These are phyloP conservation scores for Solanum pinnatisectum DNA, from an alignment of 257 asterid genomes.

Conservation along the genomic window DNA sequence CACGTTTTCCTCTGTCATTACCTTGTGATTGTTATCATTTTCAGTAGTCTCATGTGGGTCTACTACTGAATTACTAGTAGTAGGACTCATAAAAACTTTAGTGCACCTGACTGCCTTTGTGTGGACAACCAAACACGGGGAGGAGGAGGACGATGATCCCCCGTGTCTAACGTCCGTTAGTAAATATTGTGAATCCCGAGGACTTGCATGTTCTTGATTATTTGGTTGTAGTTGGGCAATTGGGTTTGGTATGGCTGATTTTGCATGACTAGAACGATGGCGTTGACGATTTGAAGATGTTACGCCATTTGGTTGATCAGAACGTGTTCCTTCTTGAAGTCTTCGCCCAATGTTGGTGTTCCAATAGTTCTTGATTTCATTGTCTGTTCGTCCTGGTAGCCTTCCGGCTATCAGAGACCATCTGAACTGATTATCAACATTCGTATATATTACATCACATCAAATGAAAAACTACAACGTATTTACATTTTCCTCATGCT, in stretches of 20 bases:
- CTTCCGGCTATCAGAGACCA: constrained; percentile 31
- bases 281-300: not conserved
- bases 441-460: not conserved
- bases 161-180: not conserved
- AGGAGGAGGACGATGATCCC: not conserved
- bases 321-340: not conserved
- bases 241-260: not conserved
- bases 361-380: constrained; percentile 32
- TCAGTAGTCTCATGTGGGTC: not conserved
- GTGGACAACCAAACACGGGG: not conserved
- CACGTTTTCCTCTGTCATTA: not conserved
- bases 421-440: not conserved
- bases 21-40: not conserved
- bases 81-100: not conserved
- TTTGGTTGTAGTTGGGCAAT: not conserved
- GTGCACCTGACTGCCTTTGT: not conserved
- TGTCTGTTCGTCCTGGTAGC: constrained; percentile 24
- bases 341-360: constrained; percentile 21
- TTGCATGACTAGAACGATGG: not conserved
- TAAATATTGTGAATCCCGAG: not conserved
- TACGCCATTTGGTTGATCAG: not conserved
- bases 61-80: no score
- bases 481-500: not conserved
- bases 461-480: not conserved
- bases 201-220: not conserved